Percentiles rank a stretch among this genome's conserved stretches.
Conservation (phyloP, 805 yeast genomes). For the Barnettozyma californica region DNA sequence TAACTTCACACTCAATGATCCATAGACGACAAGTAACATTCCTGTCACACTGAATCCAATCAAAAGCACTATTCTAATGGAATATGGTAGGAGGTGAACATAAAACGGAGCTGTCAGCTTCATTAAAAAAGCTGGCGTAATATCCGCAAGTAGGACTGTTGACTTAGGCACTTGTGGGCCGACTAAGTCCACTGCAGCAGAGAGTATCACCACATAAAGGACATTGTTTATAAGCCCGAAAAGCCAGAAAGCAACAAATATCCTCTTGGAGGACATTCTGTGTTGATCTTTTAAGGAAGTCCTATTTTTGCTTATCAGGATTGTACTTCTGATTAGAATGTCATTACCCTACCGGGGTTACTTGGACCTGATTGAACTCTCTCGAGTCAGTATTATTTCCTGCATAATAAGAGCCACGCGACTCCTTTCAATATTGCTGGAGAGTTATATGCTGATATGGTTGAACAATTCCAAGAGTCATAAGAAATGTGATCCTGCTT, state of each 20-base stretch:
- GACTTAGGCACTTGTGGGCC: constrained; percentile 84
- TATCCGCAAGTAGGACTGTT: constrained; percentile 77
- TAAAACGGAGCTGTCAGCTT: constrained; percentile 77
- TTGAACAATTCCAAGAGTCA: no score
- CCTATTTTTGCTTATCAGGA: no score
- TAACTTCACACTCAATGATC: constrained; percentile 37
- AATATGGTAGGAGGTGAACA: constrained; percentile 60
- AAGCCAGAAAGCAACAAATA: constrained; percentile 60
- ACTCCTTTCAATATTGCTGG: no score
- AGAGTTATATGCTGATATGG: no score
- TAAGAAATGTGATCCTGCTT: no score
- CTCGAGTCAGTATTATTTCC: no score
- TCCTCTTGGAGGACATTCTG: constrained; percentile 1
- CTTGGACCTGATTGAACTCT: no score
- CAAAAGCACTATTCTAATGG: constrained; percentile 44
- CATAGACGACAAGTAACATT: constrained; percentile 54
- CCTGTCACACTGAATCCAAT: constrained; percentile 62
- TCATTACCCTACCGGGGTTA: no score
- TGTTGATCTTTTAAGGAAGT: no score
- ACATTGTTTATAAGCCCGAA: constrained; percentile 88
- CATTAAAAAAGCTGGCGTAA: constrained; percentile 71
- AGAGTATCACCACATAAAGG: constrained; percentile 81
- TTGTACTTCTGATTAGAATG: no score
- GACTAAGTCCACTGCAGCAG: constrained; percentile 90
- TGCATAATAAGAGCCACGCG: no score